Evolutionary conservation across 306 rosid species (phyloP).

Genomic region (Gleditsia sinensis): DNA sequence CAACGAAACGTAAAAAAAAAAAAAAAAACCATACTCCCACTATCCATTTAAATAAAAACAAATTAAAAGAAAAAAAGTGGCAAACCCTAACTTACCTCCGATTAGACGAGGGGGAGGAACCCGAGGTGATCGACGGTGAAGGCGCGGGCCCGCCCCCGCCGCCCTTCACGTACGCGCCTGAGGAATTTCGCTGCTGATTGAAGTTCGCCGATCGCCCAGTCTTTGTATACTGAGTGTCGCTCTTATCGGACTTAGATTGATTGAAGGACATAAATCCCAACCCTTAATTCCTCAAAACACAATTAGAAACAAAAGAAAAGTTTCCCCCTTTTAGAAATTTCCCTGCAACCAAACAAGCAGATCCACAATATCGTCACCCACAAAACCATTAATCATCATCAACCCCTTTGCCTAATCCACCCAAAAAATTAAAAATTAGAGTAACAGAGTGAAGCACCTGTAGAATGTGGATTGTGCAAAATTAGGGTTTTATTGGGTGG

Average conservation of each 20-base stretch:
- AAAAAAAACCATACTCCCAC: not conserved
- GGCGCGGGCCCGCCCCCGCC: constrained; percentile 62
- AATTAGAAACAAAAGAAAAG: not conserved
- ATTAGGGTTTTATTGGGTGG: constrained; percentile 66
- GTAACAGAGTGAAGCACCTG: constrained; percentile 45
- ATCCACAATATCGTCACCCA: constrained; percentile 34
- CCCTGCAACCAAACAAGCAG: constrained; percentile 62
- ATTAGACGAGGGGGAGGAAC: constrained; percentile 35
- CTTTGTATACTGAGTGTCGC: constrained; percentile 63
- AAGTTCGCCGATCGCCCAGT: constrained; percentile 77
- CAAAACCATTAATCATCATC: constrained; percentile 3
- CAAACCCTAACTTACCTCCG: constrained; percentile 63
- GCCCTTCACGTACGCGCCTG: constrained; percentile 62
- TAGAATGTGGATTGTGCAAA: constrained; percentile 42
- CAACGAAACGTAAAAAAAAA: not conserved
- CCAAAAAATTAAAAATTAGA: not conserved
- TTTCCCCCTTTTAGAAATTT: constrained; percentile 29
- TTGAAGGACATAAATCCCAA: constrained; percentile 96
- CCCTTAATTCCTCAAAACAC: constrained; percentile 59
- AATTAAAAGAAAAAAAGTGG: not conserved
- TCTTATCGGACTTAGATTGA: constrained; percentile 94
- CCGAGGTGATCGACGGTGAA: constrained; percentile 46
- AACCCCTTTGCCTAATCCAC: not conserved
- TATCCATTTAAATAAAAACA: not conserved
- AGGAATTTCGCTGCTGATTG: constrained; percentile 73